These are phyloP conservation scores for Sarocladiaceae sp. DNA, from an alignment of 2,329 filamentous ascomycete genomes.

Conservation along the genomic window DNA sequence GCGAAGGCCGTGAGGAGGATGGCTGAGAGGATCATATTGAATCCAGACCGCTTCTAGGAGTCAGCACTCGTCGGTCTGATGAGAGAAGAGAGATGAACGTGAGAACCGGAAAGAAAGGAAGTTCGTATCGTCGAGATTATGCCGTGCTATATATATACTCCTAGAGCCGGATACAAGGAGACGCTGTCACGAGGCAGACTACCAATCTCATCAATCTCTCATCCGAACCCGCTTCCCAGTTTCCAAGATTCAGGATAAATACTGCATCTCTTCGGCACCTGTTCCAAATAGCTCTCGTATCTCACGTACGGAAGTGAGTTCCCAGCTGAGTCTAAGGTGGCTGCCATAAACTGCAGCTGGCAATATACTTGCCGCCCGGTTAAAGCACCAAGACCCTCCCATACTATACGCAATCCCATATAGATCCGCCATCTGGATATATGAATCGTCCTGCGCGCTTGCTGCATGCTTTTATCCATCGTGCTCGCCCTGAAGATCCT, in stretches of 20 bases:
- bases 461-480: neutral
- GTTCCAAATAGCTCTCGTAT: no score
- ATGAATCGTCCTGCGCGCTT: neutral
- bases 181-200: constrained; percentile 1
- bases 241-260: neutral
- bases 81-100: neutral
- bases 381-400: neutral
- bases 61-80: neutral
- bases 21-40: constrained; percentile 2
- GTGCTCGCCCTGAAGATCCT: neutral
- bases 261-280: no score
- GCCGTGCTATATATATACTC: constrained; percentile 1
- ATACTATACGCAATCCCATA: neutral
- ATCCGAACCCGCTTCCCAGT: neutral
- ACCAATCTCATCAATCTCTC: neutral
- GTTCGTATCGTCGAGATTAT: neutral
- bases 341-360: no score
- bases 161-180: neutral
- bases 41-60: neutral
- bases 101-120: neutral
- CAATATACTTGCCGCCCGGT: constrained; percentile 3
- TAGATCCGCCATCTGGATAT: neutral
- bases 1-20: neutral
- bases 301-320: no score
- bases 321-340: no score